Conservation (phyloP, 306 rosid genomes). For the Malus sieversii region DNA sequence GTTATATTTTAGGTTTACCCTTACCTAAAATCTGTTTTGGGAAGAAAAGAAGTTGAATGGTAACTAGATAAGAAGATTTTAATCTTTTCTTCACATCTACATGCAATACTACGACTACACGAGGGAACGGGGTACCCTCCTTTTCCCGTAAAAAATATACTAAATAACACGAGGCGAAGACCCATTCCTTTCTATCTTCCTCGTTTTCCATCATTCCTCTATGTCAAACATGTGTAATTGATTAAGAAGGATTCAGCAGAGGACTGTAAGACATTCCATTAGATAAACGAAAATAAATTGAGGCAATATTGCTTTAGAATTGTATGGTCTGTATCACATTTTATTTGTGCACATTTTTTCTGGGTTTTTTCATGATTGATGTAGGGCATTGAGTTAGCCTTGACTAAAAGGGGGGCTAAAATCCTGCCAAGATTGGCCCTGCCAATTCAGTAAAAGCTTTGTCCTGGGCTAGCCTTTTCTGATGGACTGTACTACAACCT, state of each 20-base stretch:
- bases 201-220: background rate
- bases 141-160: too few relatives aligned
- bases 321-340: background rate
- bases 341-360: background rate
- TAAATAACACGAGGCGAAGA: too few relatives aligned
- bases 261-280: background rate
- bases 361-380: background rate
- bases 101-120: background rate
- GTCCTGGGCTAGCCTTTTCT: background rate
- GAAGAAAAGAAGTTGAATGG: background rate
- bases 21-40: background rate
- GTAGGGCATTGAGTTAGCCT: background rate
- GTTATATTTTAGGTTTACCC: background rate
- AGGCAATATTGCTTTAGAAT: background rate
- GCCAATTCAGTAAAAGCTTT: background rate
- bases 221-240: background rate
- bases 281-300: background rate
- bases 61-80: background rate
- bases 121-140: background rate
- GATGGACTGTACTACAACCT: background rate
- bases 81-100: background rate
- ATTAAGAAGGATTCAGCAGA: background rate
- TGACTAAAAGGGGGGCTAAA: background rate
- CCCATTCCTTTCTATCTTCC: background rate
- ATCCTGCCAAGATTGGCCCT: background rate